Conservation (phyloP, 2,329 filamentous ascomycete species). For the Claviceps monticola region DNA sequence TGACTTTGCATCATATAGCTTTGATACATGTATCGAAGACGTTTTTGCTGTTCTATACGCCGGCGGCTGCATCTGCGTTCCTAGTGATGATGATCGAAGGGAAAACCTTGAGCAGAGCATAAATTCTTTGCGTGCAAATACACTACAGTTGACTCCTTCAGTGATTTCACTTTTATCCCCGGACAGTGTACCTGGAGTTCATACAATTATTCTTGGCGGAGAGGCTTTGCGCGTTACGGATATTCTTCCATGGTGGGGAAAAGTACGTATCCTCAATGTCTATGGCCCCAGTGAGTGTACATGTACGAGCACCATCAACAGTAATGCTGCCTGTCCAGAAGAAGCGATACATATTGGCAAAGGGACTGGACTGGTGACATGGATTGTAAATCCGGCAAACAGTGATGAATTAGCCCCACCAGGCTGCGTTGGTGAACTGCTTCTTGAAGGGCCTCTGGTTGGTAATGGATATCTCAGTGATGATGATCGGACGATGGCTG, state of each 20-base stretch:
- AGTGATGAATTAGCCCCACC: neutral
- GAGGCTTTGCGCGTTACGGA: conserved; percentile 5
- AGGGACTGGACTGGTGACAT: neutral
- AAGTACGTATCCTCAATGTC: conserved; percentile 7
- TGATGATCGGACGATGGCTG: neutral
- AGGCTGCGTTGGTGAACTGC: conserved; percentile 3
- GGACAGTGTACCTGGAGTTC: neutral
- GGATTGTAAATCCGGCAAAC: neutral
- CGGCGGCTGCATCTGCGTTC: conserved; percentile 7
- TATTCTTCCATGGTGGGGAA: conserved; percentile 1
- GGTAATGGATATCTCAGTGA: neutral
- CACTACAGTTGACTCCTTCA: neutral
- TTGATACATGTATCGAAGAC: conserved; percentile 3
- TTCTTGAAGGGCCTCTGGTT: conserved; percentile 1
- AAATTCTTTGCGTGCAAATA: neutral
- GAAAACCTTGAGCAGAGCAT: neutral
- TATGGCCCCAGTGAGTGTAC: conserved; percentile 13
- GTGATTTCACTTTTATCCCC: neutral
- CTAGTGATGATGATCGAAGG: conserved; percentile 3
- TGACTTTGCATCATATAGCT: conserved; percentile 6
- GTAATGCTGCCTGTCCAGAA: too few species aligned
- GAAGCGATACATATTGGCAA: neutral
- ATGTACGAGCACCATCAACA: conserved; percentile 3
- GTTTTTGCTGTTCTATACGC: conserved; percentile 1
- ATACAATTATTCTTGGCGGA: conserved; percentile 5